Conservation (phyloP, 1,284 basidiomycete genomes). For the Puccinia novopanici region DNA sequence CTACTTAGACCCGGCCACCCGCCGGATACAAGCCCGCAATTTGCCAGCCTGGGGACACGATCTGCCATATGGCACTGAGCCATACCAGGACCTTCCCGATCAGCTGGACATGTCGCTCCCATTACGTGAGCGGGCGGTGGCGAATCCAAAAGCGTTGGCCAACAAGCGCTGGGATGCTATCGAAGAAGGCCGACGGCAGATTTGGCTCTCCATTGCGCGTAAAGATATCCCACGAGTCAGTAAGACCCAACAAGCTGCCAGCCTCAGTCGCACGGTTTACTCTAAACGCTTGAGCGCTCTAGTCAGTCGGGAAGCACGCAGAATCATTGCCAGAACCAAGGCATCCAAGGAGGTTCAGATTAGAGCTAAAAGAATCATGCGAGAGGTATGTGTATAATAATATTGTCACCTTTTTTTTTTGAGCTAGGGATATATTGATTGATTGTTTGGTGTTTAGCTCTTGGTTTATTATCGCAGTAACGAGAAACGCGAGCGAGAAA, state of each 20-base stretch:
- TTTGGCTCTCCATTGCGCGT: constrained; percentile 59
- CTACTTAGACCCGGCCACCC: constrained; percentile 25
- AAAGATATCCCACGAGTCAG: constrained; percentile 59
- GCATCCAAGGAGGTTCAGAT: constrained; percentile 83
- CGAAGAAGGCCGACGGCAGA: constrained; percentile 57
- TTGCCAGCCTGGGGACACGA: constrained; percentile 47
- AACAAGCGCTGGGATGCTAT: constrained; percentile 53
- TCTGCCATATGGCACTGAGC: constrained; percentile 48
- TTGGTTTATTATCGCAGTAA: constrained; percentile 97
- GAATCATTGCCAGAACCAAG: constrained; percentile 77
- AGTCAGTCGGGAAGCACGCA: constrained; percentile 77
- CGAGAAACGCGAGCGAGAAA: constrained; percentile 82
- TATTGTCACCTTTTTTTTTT: constrained; percentile 52
- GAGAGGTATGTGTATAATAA: constrained; percentile 59
- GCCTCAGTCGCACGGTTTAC: constrained; percentile 63
- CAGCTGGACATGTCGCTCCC: constrained; percentile 41
- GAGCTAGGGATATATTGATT: neutral
- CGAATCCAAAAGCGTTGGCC: constrained; percentile 49
- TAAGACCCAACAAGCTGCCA: constrained; percentile 57
- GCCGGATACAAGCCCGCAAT: constrained; percentile 20
- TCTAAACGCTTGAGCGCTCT: constrained; percentile 75
- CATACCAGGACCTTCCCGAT: constrained; percentile 36
- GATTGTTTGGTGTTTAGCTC: constrained; percentile 66
- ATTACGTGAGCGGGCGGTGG: constrained; percentile 30
- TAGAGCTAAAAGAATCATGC: constrained; percentile 81